These are phyloP conservation scores for Boletus barrowsii DNA, from an alignment of 768 basidiomycete genomes.

Conservation along the genomic window DNA sequence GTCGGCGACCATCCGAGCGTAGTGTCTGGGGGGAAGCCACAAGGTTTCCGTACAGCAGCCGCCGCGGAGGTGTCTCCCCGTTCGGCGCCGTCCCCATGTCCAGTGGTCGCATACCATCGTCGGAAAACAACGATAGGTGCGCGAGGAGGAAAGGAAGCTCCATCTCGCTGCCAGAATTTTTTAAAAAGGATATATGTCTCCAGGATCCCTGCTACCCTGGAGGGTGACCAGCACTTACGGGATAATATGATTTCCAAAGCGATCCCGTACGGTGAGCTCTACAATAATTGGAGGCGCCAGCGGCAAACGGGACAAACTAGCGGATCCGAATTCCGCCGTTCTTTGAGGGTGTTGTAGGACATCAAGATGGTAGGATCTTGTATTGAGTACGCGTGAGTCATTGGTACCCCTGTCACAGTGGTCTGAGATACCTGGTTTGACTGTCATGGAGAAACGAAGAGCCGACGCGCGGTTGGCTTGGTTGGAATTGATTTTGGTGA, in stretches of 20 bases:
- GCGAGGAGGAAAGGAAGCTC: constrained; percentile 88
- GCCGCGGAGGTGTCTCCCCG: constrained; percentile 44
- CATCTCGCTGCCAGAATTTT: constrained; percentile 62
- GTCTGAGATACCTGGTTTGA: constrained; percentile 46
- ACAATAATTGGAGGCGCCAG: constrained; percentile 83
- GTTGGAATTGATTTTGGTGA: constrained; percentile 34
- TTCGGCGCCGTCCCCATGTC: constrained; percentile 60
- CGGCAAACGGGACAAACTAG: constrained; percentile 73
- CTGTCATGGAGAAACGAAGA: constrained; percentile 56
- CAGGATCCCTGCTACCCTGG: constrained; percentile 19
- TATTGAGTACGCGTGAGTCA: constrained; percentile 18
- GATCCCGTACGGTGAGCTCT: constrained; percentile 72
- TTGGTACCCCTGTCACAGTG: constrained; percentile 8
- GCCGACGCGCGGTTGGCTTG: constrained; percentile 51
- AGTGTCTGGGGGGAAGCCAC: constrained; percentile 80
- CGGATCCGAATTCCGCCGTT: constrained; percentile 78
- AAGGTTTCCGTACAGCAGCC: constrained; percentile 79
- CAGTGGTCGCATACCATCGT: constrained; percentile 59
- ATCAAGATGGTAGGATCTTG: constrained; percentile 73
- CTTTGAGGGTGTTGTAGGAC: constrained; percentile 82
- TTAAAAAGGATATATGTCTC: constrained; percentile 20
- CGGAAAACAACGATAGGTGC: constrained; percentile 71
- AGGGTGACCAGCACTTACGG: constrained; percentile 57
- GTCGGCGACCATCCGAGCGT: constrained; percentile 71
- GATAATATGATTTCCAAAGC: constrained; percentile 64